These are phyloP conservation scores for Drechslerella dactyloides DNA, from an alignment of 2,329 filamentous ascomycete genomes.

Conservation along the genomic window DNA sequence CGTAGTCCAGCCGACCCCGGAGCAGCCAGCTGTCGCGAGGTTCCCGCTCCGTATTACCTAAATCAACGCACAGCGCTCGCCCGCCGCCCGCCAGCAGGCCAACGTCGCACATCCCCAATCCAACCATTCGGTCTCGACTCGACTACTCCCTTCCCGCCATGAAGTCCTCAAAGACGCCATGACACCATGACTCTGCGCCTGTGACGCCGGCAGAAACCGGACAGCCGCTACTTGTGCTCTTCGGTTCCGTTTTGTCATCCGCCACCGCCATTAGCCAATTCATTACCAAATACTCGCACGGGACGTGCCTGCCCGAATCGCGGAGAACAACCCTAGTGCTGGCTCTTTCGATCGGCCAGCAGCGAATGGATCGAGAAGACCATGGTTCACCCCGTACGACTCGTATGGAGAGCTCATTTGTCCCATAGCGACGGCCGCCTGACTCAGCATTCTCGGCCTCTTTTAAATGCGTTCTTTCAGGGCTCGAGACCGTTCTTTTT, in stretches of 20 bases:
- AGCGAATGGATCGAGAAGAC: not conserved
- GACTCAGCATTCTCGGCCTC: not conserved
- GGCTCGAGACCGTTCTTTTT: no score
- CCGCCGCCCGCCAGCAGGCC: no score
- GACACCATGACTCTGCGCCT: not conserved
- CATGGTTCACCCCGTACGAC: no score
- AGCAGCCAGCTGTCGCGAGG: not conserved
- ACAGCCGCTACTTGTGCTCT: conserved; percentile 12
- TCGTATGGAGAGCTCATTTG: no score
- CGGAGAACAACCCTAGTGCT: conserved; percentile 28
- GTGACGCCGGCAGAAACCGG: conserved; percentile 2
- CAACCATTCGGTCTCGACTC: not conserved
- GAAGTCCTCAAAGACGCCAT: not conserved
- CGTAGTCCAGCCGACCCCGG: not conserved
- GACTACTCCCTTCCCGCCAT: not conserved
- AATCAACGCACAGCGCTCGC: no score
- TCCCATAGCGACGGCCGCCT: not conserved
- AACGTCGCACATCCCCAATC: no score
- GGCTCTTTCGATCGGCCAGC: not conserved
- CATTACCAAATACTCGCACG: conserved; percentile 44
- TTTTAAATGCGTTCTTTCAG: no score
- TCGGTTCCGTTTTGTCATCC: conserved; percentile 16
- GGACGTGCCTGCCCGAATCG: conserved; percentile 24
- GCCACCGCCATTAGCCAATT: conserved; percentile 39
- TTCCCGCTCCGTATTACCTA: no score